phyloP scores from a whole-genome alignment of 83 land plant genomes.

The Picea abies region DNA sequence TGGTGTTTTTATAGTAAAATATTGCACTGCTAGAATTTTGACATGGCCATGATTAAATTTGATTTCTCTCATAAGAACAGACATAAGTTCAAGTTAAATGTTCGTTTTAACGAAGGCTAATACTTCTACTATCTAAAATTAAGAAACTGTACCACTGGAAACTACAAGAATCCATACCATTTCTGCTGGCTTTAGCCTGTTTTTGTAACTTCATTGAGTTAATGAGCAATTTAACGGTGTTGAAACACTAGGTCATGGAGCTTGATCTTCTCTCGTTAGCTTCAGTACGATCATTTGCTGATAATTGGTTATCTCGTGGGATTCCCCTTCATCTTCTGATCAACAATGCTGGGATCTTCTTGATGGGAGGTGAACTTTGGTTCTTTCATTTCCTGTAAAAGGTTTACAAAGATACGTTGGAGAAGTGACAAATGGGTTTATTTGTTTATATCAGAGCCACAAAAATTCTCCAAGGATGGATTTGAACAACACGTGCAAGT shows the following conservation, averaged over 20 bases:
- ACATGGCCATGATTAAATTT: too few relatives aligned
- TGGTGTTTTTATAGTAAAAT: background rate
- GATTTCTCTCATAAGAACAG: too few relatives aligned
- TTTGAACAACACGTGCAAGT: constrained; percentile 70
- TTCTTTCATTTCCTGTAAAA: background rate
- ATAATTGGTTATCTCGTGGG: constrained; percentile 46
- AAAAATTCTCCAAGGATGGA: constrained; percentile 55
- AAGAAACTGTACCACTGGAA: too few relatives aligned
- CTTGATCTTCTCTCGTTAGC: constrained; percentile 60
- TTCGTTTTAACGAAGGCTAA: too few relatives aligned
- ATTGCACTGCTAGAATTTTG: too few relatives aligned
- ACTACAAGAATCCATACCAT: too few relatives aligned
- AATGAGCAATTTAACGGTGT: too few relatives aligned
- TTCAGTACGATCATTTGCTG: constrained; percentile 53
- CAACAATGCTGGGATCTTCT: constrained; percentile 71
- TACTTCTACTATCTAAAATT: too few relatives aligned
- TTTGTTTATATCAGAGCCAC: constrained; percentile 26
- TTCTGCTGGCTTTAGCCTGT: too few relatives aligned
- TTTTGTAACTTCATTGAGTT: too few relatives aligned
- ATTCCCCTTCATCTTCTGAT: constrained; percentile 56
- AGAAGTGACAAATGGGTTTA: background rate
- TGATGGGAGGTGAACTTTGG: constrained; percentile 44
- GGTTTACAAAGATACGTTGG: background rate
- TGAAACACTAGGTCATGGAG: constrained; percentile 54
- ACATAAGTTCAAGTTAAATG: too few relatives aligned